Base-by-base conservation (phyloP, 108 stramenopile genomes). In the Cyclotella atomus region DNA sequence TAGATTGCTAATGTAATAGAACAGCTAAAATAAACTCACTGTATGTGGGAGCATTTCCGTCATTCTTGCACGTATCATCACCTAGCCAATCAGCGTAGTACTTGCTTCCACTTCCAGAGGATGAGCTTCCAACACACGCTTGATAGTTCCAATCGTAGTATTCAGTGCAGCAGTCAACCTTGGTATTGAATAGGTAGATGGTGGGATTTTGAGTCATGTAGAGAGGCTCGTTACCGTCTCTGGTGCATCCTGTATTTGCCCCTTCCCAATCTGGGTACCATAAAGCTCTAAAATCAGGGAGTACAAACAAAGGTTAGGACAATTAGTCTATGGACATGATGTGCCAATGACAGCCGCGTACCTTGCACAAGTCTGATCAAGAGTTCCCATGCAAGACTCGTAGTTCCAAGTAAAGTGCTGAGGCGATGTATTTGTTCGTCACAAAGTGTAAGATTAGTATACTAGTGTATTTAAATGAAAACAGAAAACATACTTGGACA, bases 181-280 rank as follows among this genome's bases (percentile, higher is more conserved):
- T 49, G 47, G 47, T 49, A 49, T n/a, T 49, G 47, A n/a, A 49
- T n/a, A 49, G n/a, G n/a, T 49, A 49, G 17, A n/a, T 4, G 4
- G 47, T 10, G n/a, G 47, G 16, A 17, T 49, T 49, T n/a, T 49
- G 16, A n/a, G 47, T 49, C 47, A 49, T 49, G 47, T 49, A 49
- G 10, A 49, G n/a, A n/a, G 47, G 47, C 47, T 49, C 47, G n/a
- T 49, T 49, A 4, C 47, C 47, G n/a, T 49, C 47, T n/a, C 47
- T 10, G 4, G n/a, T 4, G n/a, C 47, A 49, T 12, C 47, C 47
- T n/a, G 47, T 49, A n/a, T 49, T 49, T n/a, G 47, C 9, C 4
- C 16, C 47, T 49, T 12, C n/a, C 17, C 10, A 49, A 19, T 49
- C 47, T 4, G 47, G 47, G n/a, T 49, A 49, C 47, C 47, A 49